A percentile compares a stretch with the other conserved stretches of the same genome.
Conservation (phyloP, 176 grass and related monocot genomes). For the Secale cereale region DNA sequence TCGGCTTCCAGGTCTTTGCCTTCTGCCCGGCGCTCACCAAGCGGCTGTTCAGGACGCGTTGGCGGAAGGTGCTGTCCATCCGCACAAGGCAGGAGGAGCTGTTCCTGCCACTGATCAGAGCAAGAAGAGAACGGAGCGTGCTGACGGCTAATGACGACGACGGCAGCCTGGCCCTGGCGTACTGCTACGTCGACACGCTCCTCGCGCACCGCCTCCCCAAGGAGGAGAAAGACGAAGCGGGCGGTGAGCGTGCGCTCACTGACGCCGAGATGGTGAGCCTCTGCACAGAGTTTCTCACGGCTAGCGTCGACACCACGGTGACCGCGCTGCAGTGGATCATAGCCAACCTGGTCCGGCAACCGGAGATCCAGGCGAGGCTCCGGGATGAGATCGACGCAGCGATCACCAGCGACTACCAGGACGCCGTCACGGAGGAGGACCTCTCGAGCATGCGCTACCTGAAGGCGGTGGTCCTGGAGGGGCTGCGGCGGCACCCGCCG, state of each 20-base stretch:
- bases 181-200: conserved; percentile 29
- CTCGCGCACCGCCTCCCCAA: background rate
- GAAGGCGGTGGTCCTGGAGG: conserved; percentile 46
- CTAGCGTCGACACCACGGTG: conserved; percentile 34
- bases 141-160: background rate
- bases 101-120: conserved; percentile 43
- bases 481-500: conserved; percentile 33
- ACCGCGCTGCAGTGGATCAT: conserved; percentile 45
- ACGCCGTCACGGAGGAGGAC: background rate
- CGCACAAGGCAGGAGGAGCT: conserved; percentile 28
- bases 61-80: conserved; percentile 30
- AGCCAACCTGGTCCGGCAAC: conserved; percentile 19
- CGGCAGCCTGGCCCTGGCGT: background rate
- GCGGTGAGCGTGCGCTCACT: background rate
- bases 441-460: conserved; percentile 7
- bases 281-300: conserved; percentile 36
- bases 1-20: conserved; percentile 39
- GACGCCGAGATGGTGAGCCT: conserved; percentile 42
- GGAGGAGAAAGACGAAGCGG: background rate
- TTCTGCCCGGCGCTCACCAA: conserved; percentile 44
- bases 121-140: background rate
- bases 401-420: background rate
- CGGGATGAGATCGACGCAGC: conserved; percentile 10
- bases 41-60: conserved; percentile 36
- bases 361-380: conserved; percentile 12